phyloP scores from a whole-genome alignment of 78 protist genomes.

The Tieghemostelium lacteum region DNA sequence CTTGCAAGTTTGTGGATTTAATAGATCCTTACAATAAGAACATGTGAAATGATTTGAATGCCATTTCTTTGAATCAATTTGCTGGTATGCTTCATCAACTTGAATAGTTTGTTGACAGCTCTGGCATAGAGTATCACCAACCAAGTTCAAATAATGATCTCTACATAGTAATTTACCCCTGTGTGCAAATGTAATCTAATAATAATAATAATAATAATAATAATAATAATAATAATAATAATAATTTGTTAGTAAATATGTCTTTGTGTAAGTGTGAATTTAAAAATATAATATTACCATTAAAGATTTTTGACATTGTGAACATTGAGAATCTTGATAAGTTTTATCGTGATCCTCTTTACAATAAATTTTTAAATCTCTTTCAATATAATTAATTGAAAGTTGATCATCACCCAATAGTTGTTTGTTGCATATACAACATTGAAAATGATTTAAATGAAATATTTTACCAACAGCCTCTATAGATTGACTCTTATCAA shows the following conservation, averaged over 20 bases:
- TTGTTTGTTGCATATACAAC: constrained; percentile 15
- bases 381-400: constrained; percentile 25
- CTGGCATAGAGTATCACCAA: constrained; percentile 30
- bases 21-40: constrained; percentile 15
- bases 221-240: neutral
- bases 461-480: constrained; percentile 5
- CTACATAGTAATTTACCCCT: constrained; percentile 38
- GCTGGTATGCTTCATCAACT: neutral
- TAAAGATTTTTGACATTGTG: constrained; percentile 36
- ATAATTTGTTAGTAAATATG: neutral
- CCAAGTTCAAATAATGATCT: constrained; percentile 31
- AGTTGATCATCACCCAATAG: neutral
- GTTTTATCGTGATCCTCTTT: constrained; percentile 57
- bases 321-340: constrained; percentile 26
- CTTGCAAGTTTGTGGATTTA: neutral
- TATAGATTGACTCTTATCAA: neutral
- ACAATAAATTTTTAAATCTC: constrained; percentile 43
- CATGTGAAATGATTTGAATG: constrained; percentile 43
- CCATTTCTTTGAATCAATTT: constrained; percentile 50
- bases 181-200: constrained; percentile 38
- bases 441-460: constrained; percentile 45
- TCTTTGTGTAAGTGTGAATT: neutral
- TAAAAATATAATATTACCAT: constrained; percentile 7
- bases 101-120: constrained; percentile 37
- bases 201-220: neutral